Evolutionary conservation across 495 filamentous ascomycete species (phyloP).

Genomic region (Elasticomyces elasticus): DNA sequence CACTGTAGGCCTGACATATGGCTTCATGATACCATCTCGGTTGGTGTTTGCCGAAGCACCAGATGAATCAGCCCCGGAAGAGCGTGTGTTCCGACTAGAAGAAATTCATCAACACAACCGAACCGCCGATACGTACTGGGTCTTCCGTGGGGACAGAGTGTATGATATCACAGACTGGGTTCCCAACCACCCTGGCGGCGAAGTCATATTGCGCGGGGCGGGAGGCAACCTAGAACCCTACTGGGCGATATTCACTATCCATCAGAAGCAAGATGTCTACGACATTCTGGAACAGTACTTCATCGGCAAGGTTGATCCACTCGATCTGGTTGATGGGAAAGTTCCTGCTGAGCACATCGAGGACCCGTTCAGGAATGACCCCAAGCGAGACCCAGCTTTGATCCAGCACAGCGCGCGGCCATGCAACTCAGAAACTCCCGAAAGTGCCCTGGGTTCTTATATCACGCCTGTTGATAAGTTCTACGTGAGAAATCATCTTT

Average conservation of each 20-base stretch:
- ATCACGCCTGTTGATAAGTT: constrained; percentile 46
- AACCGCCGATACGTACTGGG: constrained; percentile 41
- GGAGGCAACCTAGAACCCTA: constrained; percentile 50
- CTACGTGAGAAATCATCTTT: constrained; percentile 55
- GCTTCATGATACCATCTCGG: not conserved
- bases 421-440: constrained; percentile 49
- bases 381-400: constrained; percentile 39
- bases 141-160: constrained; percentile 42
- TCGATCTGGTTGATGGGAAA: constrained; percentile 42
- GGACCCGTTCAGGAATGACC: constrained; percentile 47
- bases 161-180: constrained; percentile 54
- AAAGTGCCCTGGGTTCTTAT: constrained; percentile 27
- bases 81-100: constrained; percentile 33
- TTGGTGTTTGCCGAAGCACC: not conserved
- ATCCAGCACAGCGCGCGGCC: constrained; percentile 41
- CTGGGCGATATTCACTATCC: constrained; percentile 55
- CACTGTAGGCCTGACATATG: not conserved
- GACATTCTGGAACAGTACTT: constrained; percentile 48
- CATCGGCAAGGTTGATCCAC: constrained; percentile 43
- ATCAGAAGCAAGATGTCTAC: constrained; percentile 46
- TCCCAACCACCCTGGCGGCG: constrained; percentile 48
- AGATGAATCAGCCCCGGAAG: not conserved
- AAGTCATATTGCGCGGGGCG: constrained; percentile 49
- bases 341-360: constrained; percentile 39
- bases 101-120: constrained; percentile 42